Evolutionary conservation across 805 yeast species (phyloP).

Genomic region (Barnettozyma californica): DNA sequence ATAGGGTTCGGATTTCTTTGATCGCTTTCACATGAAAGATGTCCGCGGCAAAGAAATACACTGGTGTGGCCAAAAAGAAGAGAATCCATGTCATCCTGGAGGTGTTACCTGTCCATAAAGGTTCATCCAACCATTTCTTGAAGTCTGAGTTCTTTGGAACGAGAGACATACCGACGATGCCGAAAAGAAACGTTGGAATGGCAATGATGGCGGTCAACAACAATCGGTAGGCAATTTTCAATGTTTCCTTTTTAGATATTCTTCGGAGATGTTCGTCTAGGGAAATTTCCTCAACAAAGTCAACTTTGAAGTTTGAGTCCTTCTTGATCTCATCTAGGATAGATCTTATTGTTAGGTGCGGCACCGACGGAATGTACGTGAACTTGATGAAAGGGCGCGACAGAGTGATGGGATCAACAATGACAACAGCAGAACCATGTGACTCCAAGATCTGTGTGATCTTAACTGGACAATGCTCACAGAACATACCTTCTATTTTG

Average conservation of each 20-base stretch:
- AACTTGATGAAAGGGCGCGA: constrained; percentile 54
- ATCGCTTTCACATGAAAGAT: constrained; percentile 65
- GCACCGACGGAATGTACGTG: constrained; percentile 57
- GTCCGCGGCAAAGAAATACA: constrained; percentile 70
- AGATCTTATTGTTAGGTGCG: constrained; percentile 48
- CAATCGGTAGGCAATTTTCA: constrained; percentile 40
- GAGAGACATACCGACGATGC: constrained; percentile 64
- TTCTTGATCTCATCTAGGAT: constrained; percentile 46
- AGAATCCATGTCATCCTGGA: constrained; percentile 62
- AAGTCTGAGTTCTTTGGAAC: constrained; percentile 37
- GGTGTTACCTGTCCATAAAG: constrained; percentile 59
- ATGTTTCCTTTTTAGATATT: constrained; percentile 44
- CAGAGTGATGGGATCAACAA: constrained; percentile 51
- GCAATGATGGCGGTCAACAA: constrained; percentile 47
- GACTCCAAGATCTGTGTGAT: constrained; percentile 43
- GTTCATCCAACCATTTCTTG: constrained; percentile 51
- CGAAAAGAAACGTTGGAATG: constrained; percentile 64
- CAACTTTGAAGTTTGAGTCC: constrained; percentile 42
- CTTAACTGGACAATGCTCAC: constrained; percentile 61
- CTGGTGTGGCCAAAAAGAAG: constrained; percentile 62
- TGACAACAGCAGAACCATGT: constrained; percentile 53
- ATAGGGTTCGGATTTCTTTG: constrained; percentile 51
- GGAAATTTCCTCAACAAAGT: constrained; percentile 47
- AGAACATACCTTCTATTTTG: constrained; percentile 60
- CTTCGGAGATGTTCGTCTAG: constrained; percentile 58